Evolutionary conservation across 2,329 filamentous ascomycete species (phyloP).

Genomic region (Rutstroemia sydowiana): DNA sequence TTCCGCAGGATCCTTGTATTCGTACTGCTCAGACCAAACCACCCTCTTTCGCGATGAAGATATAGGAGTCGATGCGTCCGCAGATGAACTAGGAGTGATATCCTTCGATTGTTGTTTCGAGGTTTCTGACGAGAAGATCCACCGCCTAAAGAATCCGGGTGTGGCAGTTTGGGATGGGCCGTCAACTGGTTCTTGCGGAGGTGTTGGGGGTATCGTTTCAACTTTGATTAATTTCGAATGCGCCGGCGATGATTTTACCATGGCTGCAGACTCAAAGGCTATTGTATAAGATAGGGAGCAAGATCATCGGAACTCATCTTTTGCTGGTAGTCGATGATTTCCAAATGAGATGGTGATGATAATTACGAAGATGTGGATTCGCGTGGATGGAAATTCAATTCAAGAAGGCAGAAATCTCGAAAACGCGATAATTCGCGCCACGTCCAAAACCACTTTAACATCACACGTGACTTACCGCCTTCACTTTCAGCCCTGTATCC

Average conservation of each 20-base stretch:
- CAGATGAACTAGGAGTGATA: constrained; percentile 28
- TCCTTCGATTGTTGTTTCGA: constrained; percentile 11
- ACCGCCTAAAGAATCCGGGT: constrained; percentile 21
- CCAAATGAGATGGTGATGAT: not conserved
- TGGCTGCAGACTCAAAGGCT: constrained; percentile 24
- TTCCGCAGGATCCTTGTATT: constrained; percentile 42
- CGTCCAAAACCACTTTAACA: constrained; percentile 7
- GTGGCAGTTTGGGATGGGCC: constrained; percentile 28
- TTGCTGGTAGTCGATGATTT: not conserved
- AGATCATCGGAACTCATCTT: constrained; percentile 9
- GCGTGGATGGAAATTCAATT: not conserved
- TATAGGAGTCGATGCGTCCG: constrained; percentile 25
- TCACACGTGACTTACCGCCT: constrained; percentile 2
- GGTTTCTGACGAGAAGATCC: constrained; percentile 10
- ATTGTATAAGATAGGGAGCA: not conserved
- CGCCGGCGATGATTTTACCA: constrained; percentile 24
- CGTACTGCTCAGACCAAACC: constrained; percentile 52
- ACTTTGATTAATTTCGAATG: constrained; percentile 41
- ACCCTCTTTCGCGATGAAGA: constrained; percentile 44
- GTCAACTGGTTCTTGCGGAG: constrained; percentile 41
- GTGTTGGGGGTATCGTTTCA: constrained; percentile 56
- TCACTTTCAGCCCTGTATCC: not conserved
- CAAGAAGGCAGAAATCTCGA: not conserved
- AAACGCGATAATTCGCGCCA: constrained; percentile 3
- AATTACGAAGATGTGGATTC: not conserved